Base-by-base conservation (phyloP, 148 eudicot species). In the Diospyros kaki region DNA sequence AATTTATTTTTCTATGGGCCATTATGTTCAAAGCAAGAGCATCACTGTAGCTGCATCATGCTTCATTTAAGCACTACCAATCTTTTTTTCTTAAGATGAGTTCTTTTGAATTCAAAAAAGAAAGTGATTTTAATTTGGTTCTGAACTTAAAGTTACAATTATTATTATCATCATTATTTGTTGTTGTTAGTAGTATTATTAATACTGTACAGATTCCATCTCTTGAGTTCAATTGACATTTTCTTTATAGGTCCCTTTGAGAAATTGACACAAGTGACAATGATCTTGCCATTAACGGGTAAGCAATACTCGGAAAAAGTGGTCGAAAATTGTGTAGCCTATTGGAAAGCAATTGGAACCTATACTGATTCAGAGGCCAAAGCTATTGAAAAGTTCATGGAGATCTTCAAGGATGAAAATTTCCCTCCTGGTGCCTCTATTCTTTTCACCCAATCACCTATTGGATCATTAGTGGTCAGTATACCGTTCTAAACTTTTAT, bases 391-490 rank as follows among this genome's bases (percentile, higher is more conserved):
- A 84, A 89, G 79, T 91, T 91, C 68, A 52, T 72, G 0, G 89
- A 93, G 68, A 84, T 78, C 38, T 93, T 93, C 70, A 84, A 89
- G 81, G 81, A 86, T 14, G 82, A 89, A 79, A 85, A 61, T 2
- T 89, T 89, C 71, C 89, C 92, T 40, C 94, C 96, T 48, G 98
- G 94, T 7, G 77, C 84, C 81, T 91, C 97, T 58, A 86, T 93
- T 58, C 71, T 89, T 61, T 93, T 89, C 78, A 91, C 91, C 17
- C 96, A 84, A 44, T 91, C 89, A 0, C 87, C 93, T 3, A 54
- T 43, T 10, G 91, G 91, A 59, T 84, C 89, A 13, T 80, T 91
- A 52, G 83, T 86, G 76, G 96, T 93, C 63, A 11, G 18, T 58
- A n/a, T 4, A 44, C 50, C 5, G 42, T 44, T 48, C 42, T 53